These are phyloP conservation scores for Entamoeba dispar DNA, from an alignment of 208 protist species.

Conservation along the genomic window DNA sequence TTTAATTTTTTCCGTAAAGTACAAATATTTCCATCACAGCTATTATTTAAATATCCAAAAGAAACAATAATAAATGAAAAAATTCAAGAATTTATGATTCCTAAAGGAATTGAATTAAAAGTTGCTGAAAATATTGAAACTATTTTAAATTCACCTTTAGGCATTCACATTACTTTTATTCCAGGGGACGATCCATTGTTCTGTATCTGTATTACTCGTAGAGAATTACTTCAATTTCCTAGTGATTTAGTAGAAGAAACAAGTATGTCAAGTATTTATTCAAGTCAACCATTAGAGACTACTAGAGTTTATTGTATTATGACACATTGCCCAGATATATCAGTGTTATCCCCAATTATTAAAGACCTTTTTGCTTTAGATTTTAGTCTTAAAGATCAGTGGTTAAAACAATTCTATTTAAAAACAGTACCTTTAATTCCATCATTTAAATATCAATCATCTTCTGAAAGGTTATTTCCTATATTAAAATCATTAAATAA, in stretches of 20 bases:
- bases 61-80: background rate
- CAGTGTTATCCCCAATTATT: background rate
- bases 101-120: background rate
- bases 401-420: background rate
- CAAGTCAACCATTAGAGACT: background rate
- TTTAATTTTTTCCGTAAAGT: background rate
- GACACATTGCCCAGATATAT: background rate
- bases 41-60: background rate
- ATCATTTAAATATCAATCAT: background rate
- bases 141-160: background rate
- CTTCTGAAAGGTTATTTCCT: background rate
- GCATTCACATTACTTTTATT: background rate
- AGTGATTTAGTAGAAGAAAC: background rate
- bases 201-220: background rate
- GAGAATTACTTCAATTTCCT: background rate
- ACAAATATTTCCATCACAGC: background rate
- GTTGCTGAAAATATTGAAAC: background rate
- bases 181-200: background rate
- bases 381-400: background rate
- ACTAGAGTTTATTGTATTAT: background rate
- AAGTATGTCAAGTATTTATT: background rate
- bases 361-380: background rate
- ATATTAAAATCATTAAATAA: background rate
- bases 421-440: background rate
- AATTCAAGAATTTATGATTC: background rate